Percentiles rank a stretch among this genome's conserved stretches.
These are phyloP conservation scores for Fusarium udum DNA, from an alignment of 2,329 filamentous ascomycete genomes.

Conservation along the genomic window DNA sequence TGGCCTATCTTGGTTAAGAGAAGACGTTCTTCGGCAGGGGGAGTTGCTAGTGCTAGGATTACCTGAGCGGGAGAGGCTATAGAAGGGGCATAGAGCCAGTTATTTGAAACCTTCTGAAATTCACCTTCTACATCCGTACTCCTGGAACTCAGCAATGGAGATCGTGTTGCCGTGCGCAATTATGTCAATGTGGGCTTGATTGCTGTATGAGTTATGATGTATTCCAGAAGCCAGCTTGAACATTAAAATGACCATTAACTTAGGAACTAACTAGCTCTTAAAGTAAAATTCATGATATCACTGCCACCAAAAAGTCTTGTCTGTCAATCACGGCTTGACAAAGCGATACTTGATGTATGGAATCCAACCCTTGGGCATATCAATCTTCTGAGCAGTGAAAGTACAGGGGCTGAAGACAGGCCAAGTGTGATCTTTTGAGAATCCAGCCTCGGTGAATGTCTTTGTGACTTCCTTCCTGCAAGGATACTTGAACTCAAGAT, in stretches of 20 bases:
- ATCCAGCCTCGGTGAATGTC: slow-evolving; percentile 14
- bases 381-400: slow-evolving; percentile 15
- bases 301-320: background rate
- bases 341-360: slow-evolving; percentile 33
- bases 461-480: slow-evolving; percentile 13
- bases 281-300: background rate
- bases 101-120: background rate
- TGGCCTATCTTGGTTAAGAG: background rate
- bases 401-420: slow-evolving; percentile 19
- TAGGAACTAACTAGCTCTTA: too few species aligned
- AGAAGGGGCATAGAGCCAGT: background rate
- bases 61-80: background rate
- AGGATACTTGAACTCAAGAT: slow-evolving; percentile 29
- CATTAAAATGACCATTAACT: background rate
- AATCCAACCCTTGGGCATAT: slow-evolving; percentile 24
- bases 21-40: too few species aligned
- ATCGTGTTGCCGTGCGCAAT: background rate
- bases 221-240: background rate
- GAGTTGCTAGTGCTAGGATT: background rate
- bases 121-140: too few species aligned
- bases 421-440: slow-evolving; percentile 16
- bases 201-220: background rate
- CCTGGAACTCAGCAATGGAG: background rate
- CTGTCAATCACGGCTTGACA: background rate
- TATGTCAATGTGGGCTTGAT: background rate